Base-by-base conservation (phyloP, 2,329 filamentous ascomycete species). In the Aaosphaeria arxii region DNA sequence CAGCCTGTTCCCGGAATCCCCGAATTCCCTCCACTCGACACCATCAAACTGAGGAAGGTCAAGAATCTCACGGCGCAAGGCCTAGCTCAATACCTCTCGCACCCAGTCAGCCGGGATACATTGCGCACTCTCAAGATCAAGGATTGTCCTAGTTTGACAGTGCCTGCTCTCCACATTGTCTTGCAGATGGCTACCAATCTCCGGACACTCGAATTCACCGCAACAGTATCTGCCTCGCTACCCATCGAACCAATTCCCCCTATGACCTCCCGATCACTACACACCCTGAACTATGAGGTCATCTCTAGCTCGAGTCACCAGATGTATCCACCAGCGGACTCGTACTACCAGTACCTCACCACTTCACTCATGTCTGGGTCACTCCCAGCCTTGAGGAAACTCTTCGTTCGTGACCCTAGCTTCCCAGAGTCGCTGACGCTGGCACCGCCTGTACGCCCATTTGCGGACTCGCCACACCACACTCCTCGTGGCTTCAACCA, bases 321-420 rank as follows among this genome's bases (percentile, higher is more conserved):
- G 7, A 67, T 80, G 44, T 75, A 78, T 43, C 71, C 75, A 0
- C 75, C 79, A 1, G 72, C 76, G 5, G 71, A 74, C 28, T 80
- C 78, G 13, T 95, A 96, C 73, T 95, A 96, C 70, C 82, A 83
- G 51, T 96, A 96, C 70, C 82, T 97, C 17, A 85, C 89, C 29
- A 82, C 82, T n/a, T 95, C 89, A 0, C 81, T 97, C 31, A 82
- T 94, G 51, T 81, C 84, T 11, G 87, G 86, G 52, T 81, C 83
- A 6, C 78, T 97, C 6, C 90, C 91, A 1, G 81, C 80, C 33
- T 78, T 97, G 6, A 79, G 79, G 33, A 82, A 85, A 24, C 80
- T 97, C 6, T 96, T 95, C 66, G 92, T 96, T 13, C 87, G 89
- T 44, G 91, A 96, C 61, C 82, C 87, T 29, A 78, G 82, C 43